phyloP scores from a whole-genome alignment of 176 grass and related monocot genomes.

The Cymbopogon citratus region DNA sequence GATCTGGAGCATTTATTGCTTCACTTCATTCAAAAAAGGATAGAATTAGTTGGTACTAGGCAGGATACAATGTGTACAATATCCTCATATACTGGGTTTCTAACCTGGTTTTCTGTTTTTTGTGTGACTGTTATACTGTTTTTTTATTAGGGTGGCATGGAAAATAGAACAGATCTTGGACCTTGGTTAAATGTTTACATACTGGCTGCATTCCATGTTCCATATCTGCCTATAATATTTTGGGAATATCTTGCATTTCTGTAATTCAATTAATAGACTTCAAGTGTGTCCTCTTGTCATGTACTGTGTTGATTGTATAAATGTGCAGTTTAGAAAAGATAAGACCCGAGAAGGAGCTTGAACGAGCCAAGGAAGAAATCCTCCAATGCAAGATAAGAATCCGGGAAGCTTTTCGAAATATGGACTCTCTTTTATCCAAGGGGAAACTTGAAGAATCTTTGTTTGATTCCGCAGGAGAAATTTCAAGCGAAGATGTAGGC shows the following conservation, averaged over 20 bases:
- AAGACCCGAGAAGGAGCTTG: slow-evolving; percentile 96
- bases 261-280: not conserved
- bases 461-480: slow-evolving; percentile 86
- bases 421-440: slow-evolving; percentile 55
- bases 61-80: not conserved
- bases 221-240: not conserved
- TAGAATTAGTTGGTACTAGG: not conserved
- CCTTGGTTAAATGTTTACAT: not conserved
- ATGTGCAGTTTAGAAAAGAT: slow-evolving; percentile 86
- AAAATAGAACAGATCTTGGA: not conserved
- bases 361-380: slow-evolving; percentile 88
- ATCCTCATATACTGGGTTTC: not conserved
- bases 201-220: not conserved
- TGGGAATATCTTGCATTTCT: not conserved
- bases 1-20: not conserved
- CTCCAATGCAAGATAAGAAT: slow-evolving; percentile 83
- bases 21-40: not conserved
- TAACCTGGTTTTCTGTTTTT: not conserved
- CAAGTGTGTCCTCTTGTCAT: not conserved
- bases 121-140: not conserved
- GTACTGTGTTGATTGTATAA: slow-evolving; percentile 17
- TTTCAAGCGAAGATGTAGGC: slow-evolving; percentile 87
- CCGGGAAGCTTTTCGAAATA: slow-evolving; percentile 67
- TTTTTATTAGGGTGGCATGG: not conserved
- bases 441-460: slow-evolving; percentile 76